These are phyloP conservation scores for Diaporthe sp. DNA, from an alignment of 2,329 filamentous ascomycete genomes.

Conservation along the genomic window DNA sequence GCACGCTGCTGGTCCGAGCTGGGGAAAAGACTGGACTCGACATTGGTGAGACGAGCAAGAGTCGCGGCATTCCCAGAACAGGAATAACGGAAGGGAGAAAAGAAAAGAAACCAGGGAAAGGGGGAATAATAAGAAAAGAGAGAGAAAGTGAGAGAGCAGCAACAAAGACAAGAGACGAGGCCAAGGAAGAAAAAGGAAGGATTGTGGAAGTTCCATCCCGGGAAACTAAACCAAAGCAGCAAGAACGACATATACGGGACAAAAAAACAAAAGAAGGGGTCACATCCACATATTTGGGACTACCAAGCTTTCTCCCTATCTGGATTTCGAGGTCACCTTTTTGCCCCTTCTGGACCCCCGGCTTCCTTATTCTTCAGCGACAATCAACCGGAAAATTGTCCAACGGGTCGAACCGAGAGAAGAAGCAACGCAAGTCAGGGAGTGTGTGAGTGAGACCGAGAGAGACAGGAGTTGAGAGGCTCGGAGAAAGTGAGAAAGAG, in stretches of 20 bases:
- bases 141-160: background rate
- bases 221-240: conserved; percentile 18
- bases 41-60: conserved; percentile 34
- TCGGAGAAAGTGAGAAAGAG: background rate
- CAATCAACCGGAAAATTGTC: background rate
- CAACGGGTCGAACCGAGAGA: background rate
- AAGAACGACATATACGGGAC: background rate
- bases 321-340: conserved; percentile 19
- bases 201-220: background rate
- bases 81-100: conserved; percentile 1
- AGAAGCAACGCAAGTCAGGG: background rate
- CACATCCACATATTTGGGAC: background rate
- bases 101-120: background rate
- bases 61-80: conserved; percentile 14
- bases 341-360: conserved; percentile 20
- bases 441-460: background rate
- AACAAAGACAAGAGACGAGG: background rate
- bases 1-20: conserved; percentile 40
- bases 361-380: background rate
- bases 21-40: conserved; percentile 22
- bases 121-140: background rate
- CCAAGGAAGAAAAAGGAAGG: background rate
- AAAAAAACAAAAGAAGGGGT: conserved; percentile 17
- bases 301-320: background rate
- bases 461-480: background rate